These are phyloP conservation scores for Laguncularia racemosa DNA, from an alignment of 345 rosid species.

Conservation along the genomic window DNA sequence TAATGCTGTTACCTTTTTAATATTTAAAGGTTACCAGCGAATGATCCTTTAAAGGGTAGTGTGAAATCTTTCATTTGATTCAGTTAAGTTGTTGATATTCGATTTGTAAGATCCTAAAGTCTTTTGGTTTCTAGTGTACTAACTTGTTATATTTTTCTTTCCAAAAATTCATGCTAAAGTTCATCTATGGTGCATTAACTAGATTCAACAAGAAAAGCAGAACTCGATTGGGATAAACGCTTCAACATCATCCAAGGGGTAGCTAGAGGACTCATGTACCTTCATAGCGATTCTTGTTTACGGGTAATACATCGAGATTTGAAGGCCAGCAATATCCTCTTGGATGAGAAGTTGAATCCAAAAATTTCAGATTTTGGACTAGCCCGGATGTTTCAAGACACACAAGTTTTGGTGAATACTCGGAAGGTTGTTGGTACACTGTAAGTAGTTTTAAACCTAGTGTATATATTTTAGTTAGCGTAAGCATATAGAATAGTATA, in stretches of 20 bases:
- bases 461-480: too few relatives aligned
- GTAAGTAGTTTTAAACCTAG: background rate
- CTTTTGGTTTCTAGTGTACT: too few relatives aligned
- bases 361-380: constrained; percentile 37
- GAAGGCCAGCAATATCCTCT: constrained; percentile 24
- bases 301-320: constrained; percentile 32
- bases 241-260: constrained; percentile 22
- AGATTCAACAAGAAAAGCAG: constrained; percentile 13
- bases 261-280: constrained; percentile 26
- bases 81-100: too few relatives aligned
- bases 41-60: too few relatives aligned
- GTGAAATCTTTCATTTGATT: too few relatives aligned
- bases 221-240: constrained; percentile 17
- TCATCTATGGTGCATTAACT: background rate
- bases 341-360: constrained; percentile 25
- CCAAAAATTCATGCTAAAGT: background rate
- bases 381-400: constrained; percentile 20
- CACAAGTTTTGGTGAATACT: constrained; percentile 14
- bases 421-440: constrained; percentile 19
- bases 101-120: too few relatives aligned
- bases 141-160: too few relatives aligned
- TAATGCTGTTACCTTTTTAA: too few relatives aligned
- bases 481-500: too few relatives aligned
- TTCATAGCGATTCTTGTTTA: constrained; percentile 27
- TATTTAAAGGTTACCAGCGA: too few relatives aligned